These are phyloP conservation scores for Fusarium clavum DNA, from an alignment of 2,329 filamentous ascomycete genomes.

Conservation along the genomic window DNA sequence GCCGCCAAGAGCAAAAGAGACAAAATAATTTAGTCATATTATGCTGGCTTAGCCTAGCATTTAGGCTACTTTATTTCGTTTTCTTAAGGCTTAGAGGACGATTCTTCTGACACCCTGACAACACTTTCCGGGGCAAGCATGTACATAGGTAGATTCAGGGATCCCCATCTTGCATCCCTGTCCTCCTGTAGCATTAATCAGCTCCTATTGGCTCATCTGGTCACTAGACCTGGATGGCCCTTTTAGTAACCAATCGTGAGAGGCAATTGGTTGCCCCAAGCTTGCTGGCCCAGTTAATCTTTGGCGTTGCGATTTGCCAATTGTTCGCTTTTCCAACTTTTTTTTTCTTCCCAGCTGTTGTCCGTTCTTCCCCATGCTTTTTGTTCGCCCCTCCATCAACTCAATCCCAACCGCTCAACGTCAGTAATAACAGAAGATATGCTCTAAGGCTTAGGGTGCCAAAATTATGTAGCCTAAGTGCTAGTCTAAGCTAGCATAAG, in stretches of 20 bases:
- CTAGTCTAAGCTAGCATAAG: not conserved
- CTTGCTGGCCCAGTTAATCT: conserved; percentile 7
- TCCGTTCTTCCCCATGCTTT: conserved; percentile 3
- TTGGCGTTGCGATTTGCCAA: conserved; percentile 21
- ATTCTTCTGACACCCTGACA: too few relatives aligned
- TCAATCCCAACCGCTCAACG: not conserved
- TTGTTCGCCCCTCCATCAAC: not conserved
- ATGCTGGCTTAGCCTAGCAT: too few relatives aligned
- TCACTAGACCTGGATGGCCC: not conserved
- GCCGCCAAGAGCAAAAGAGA: too few relatives aligned
- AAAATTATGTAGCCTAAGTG: not conserved
- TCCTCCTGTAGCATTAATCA: not conserved
- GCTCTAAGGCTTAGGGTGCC: not conserved
- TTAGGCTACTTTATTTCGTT: too few relatives aligned
- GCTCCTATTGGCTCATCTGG: conserved; percentile 17
- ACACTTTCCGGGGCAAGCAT: conserved; percentile 22
- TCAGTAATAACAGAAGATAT: not conserved
- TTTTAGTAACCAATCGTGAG: conserved; percentile 14
- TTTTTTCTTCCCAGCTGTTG: conserved; percentile 1
- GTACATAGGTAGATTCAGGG: conserved; percentile 8
- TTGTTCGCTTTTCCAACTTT: conserved; percentile 22
- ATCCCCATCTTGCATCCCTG: conserved; percentile 28
- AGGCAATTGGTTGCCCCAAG: conserved; percentile 11
- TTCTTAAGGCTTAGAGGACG: too few relatives aligned
- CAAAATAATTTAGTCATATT: too few relatives aligned